Base-by-base conservation (phyloP, 176 grass and related monocot genomes). In the Carex scoparia region DNA sequence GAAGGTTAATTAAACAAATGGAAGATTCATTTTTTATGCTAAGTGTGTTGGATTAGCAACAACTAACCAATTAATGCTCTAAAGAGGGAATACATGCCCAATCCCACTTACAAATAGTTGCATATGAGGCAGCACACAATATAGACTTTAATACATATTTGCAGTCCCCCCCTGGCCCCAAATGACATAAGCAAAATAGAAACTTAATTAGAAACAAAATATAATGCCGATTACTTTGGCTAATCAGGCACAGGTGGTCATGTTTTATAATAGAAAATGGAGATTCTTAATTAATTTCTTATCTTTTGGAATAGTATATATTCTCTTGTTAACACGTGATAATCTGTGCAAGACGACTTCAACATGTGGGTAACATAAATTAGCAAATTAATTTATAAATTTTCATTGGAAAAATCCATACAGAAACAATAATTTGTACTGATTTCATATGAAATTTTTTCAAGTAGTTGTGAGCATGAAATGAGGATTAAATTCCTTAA, bases 1-100 rank as follows among this genome's bases (percentile, higher is more conserved):
- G 54, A 35, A 44, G 37, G 65, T 66, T 86, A 79, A 71, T 66
- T 86, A 79, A 69, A 75, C 64, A 77, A 87, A 87, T 10, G 35
- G 32, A 82, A 64, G 33, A 82, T 82, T 74, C 76, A 81, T 74
- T 83, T 87, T 79, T 60, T 61, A 37, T 87, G 86, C 86, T 77
- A 55, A 87, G 79, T 62, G 67, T 78, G 86, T 87, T 62, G 79
- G 86, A 87, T 87, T 78, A 74, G 86, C 86, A 87, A 84, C 60
- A 87, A 83, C 58, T 27, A 65, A 68, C 60, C 38, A 65, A 51
- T 57, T 67, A 86, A 78, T 59, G 49, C 27, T 81, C 23, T n/a
- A 68, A 80, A 66, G 84, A 51, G 16, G 58, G 73, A 86, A 64
- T 79, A 49, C 60, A 58, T 58, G 85, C 65, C 46, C 77, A 82